A percentile compares a stretch with the other conserved stretches of the same genome.
phyloP scores from a whole-genome alignment of 371 early-diverging fungal genomes.

The Syncephalis fuscata region DNA sequence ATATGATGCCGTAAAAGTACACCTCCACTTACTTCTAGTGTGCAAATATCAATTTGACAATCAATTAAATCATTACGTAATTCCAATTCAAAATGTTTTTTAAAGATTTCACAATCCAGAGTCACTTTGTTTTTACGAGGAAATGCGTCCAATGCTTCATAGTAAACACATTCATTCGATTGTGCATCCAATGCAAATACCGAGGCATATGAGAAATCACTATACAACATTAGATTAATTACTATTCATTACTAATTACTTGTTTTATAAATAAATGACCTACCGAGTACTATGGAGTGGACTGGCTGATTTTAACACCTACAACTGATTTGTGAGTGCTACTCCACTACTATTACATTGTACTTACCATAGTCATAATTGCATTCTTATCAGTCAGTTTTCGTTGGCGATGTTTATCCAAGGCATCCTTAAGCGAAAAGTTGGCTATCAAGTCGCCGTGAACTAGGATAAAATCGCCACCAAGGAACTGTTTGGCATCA shows the following conservation, averaged over 20 bases:
- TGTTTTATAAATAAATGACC: too few relatives aligned
- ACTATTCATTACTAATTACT: too few relatives aligned
- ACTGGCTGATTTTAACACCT: constrained; percentile 41
- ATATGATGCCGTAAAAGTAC: neutral
- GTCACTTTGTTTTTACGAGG: constrained; percentile 39
- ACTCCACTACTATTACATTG: neutral
- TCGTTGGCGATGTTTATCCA: constrained; percentile 62
- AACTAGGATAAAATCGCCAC: constrained; percentile 81
- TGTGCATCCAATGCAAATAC: constrained; percentile 67
- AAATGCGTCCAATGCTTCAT: constrained; percentile 49
- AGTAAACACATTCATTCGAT: constrained; percentile 63
- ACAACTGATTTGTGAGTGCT: too few relatives aligned
- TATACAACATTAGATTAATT: constrained; percentile 4
- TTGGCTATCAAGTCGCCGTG: constrained; percentile 85
- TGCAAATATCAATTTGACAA: constrained; percentile 83
- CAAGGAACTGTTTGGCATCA: constrained; percentile 64
- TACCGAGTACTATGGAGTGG: constrained; percentile 22
- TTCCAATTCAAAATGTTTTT: constrained; percentile 47
- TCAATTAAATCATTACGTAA: constrained; percentile 85
- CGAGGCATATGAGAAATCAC: constrained; percentile 54
- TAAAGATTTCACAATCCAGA: constrained; percentile 42
- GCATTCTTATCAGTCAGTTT: constrained; percentile 50
- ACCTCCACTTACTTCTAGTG: constrained; percentile 42
- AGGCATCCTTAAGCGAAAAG: constrained; percentile 51
- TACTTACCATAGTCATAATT: constrained; percentile 84